Base-by-base conservation (phyloP, 1,284 basidiomycete species). In the Apiotrichum gracile region DNA sequence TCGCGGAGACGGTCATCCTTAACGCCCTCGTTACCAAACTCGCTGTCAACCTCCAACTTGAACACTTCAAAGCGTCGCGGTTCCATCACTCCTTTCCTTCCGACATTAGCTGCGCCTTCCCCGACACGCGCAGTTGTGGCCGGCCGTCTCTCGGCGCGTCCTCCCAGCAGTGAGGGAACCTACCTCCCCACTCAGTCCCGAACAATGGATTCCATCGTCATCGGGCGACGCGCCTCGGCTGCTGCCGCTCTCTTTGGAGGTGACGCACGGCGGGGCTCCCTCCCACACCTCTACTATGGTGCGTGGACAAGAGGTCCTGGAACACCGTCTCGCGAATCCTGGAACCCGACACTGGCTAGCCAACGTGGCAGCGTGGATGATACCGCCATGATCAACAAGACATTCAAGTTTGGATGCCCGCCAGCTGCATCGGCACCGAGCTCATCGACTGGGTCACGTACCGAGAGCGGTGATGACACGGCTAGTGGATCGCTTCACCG, bases 251-350 rank as follows among this genome's bases (percentile, higher is more conserved):
- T 31, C n/a, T 14, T 37, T 16, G 48, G 43, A 12, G 27, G 51
- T 17, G 49, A 57, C 19, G 55, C 47, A 4, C 54, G 70, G 37
- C 57, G 70, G 34, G 68, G 70, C 22, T 69, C 67, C 43, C 40
- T 73, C 47, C 70, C 70, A 21, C 70, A 73, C n/a, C 44, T 71
- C 12, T 60, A 65, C 12, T 65, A 67, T 26, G 62, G 66, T 7
- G 61, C 58, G 4, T 67, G 65, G 62, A 52, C 53, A 13, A n/a
- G n/a, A n/a, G 63, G 63, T 10, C 62, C 60, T 22, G 35, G 33
- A 5, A 37, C 34, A 14, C 34, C 34, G 2, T 13, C 27, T 14
- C 48, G 43, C 2, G 17, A 52, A 7, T 39, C 41, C 1, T 69
- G 63, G 65, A 67, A 66, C 47, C 66, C 69, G 2, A 57, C 51